phyloP scores from a whole-genome alignment of 2,329 filamentous ascomycete genomes.

The Aspergillus pseudoglaucus region DNA sequence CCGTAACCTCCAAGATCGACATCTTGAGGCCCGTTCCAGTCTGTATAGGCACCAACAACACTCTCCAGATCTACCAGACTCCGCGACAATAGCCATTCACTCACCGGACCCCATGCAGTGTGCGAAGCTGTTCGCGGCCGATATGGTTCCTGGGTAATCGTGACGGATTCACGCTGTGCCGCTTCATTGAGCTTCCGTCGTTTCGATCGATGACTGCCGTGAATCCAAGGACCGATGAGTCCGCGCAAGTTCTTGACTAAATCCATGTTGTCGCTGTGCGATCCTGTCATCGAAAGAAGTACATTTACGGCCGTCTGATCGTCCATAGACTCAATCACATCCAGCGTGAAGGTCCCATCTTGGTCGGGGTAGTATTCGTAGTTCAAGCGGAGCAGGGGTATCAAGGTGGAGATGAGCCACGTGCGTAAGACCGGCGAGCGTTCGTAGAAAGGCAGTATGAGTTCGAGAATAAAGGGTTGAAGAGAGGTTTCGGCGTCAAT shows the following conservation, averaged over 20 bases:
- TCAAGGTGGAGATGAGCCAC: conserved; percentile 55
- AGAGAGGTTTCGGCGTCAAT: conserved; percentile 56
- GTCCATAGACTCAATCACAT: conserved; percentile 47
- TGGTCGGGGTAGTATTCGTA: conserved; percentile 57
- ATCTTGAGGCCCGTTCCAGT: conserved; percentile 56
- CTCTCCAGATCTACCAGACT: conserved; percentile 46
- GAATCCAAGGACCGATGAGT: conserved; percentile 58
- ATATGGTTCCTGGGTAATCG: conserved; percentile 14
- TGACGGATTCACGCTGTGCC: conserved; percentile 21
- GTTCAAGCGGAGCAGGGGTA: conserved; percentile 54
- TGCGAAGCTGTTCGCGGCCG: conserved; percentile 16
- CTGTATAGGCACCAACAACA: conserved; percentile 45
- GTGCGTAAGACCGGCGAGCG: conserved; percentile 47
- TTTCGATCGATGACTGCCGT: conserved; percentile 51
- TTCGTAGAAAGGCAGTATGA: conserved; percentile 53
- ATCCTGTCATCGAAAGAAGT: conserved; percentile 42
- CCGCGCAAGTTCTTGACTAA: conserved; percentile 51
- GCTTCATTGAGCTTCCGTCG: conserved; percentile 42
- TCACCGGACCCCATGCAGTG: conserved; percentile 52
- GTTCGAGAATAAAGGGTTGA: conserved; percentile 48
- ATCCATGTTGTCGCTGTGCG: conserved; percentile 29
- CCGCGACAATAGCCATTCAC: conserved; percentile 52
- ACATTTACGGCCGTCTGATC: conserved; percentile 48
- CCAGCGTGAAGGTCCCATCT: conserved; percentile 40
- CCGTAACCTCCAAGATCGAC: conserved; percentile 52